A percentile compares a stretch with the other conserved stretches of the same genome.
Conservation (phyloP, 306 rosid species). For the Potentilla sterilis region DNA sequence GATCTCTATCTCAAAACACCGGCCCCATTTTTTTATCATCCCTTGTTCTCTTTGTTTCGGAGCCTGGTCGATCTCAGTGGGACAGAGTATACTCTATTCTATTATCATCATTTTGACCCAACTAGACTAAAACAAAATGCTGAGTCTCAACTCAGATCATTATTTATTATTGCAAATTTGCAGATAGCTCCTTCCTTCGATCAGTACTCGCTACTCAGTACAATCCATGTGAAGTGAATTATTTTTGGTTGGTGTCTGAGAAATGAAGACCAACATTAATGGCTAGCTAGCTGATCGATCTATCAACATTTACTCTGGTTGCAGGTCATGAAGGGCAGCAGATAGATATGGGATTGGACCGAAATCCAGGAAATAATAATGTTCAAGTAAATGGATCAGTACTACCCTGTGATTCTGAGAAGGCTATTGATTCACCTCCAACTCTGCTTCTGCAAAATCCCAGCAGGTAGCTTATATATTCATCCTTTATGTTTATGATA, state of each 20-base stretch:
- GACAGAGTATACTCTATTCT: conserved; percentile 26
- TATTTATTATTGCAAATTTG: not conserved
- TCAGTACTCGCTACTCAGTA: conserved; percentile 5
- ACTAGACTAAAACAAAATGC: conserved; percentile 21
- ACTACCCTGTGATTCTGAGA: conserved; percentile 29
- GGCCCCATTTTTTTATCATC: conserved; percentile 34
- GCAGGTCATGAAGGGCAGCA: conserved; percentile 55
- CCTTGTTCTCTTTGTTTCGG: conserved; percentile 51
- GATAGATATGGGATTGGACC: conserved; percentile 40
- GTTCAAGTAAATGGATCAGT: conserved; percentile 17
- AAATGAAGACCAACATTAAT: conserved; percentile 39
- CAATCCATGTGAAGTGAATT: conserved; percentile 36
- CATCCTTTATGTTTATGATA: not conserved
- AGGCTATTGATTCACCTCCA: conserved; percentile 19
- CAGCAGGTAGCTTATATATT: not conserved
- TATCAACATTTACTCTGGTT: conserved; percentile 22
- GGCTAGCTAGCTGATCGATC: not conserved
- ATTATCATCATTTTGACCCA: conserved; percentile 40
- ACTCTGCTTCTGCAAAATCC: conserved; percentile 5
- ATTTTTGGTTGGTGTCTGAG: conserved; percentile 50
- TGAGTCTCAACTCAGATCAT: conserved; percentile 3
- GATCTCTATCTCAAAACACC: not conserved
- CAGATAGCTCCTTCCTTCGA: not conserved
- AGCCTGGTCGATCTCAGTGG: conserved; percentile 36
- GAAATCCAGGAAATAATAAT: conserved; percentile 29